Percentiles rank a stretch among this genome's conserved stretches.
Conservation (phyloP, 148 eudicot genomes). For the Agrostemma githago region DNA sequence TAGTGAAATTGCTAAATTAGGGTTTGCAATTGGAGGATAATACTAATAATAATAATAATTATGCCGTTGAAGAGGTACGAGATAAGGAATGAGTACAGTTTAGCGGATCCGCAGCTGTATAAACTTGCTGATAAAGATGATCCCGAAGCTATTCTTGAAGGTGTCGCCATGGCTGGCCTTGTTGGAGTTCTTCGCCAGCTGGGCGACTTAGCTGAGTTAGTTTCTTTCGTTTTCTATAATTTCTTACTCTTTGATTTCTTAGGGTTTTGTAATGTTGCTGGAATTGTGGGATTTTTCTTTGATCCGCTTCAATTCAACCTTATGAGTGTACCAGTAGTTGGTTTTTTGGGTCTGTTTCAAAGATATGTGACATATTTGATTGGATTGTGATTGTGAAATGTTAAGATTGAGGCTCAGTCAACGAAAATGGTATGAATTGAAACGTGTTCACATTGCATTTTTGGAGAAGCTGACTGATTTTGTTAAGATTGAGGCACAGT, state of each 20-base stretch:
- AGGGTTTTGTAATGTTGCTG: background rate
- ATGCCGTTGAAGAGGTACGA: conserved; percentile 77
- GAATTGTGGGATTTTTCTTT: background rate
- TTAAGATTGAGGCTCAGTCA: background rate
- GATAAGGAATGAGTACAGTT: conserved; percentile 75
- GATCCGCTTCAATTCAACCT: background rate
- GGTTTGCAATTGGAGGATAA: conserved; percentile 17
- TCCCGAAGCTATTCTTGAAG: conserved; percentile 95
- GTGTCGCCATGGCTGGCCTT: conserved; percentile 96
- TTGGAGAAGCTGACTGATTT: background rate
- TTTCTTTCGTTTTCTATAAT: conserved; percentile 4
- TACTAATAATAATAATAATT: conserved; percentile 19
- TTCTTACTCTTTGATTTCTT: background rate
- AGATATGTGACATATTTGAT: too few relatives aligned
- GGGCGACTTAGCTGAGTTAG: conserved; percentile 94
- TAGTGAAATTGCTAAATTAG: conserved; percentile 5
- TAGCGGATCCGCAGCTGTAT: conserved; percentile 90
- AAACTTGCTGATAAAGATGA: conserved; percentile 83
- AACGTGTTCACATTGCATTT: background rate
- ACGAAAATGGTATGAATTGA: background rate
- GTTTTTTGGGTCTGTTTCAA: too few relatives aligned
- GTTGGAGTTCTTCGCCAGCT: conserved; percentile 96
- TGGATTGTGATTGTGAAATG: background rate
- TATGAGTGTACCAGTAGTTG: too few relatives aligned
- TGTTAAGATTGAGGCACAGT: too few relatives aligned